phyloP scores from a whole-genome alignment of 2,329 filamentous ascomycete genomes.

The Apiospora rasikravindrae region DNA sequence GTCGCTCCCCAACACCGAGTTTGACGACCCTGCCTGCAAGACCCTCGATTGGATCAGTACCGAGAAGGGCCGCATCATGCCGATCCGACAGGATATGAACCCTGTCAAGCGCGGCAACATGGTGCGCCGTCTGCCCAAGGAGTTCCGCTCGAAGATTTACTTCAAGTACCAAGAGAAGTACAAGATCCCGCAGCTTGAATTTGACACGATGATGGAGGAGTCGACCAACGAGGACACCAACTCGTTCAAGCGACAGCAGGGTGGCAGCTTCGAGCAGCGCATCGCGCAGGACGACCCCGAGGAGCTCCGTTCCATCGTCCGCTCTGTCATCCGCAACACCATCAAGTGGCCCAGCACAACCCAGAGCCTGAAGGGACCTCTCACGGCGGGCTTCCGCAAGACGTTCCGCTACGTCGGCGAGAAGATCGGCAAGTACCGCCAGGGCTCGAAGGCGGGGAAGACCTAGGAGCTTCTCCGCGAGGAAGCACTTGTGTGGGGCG shows the following conservation, averaged over 20 bases:
- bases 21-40: conserved; percentile 67
- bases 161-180: conserved; percentile 95
- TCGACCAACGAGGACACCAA: conserved; percentile 71
- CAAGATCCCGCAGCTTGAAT: conserved; percentile 81
- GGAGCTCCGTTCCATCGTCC: conserved; percentile 73
- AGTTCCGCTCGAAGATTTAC: conserved; percentile 88
- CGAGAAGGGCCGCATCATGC: conserved; percentile 62
- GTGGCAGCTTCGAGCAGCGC: conserved; percentile 83
- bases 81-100: conserved; percentile 88
- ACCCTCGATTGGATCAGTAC: conserved; percentile 68
- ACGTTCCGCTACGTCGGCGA: conserved; percentile 80
- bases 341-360: conserved; percentile 90
- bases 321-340: conserved; percentile 81
- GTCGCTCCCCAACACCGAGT: conserved; percentile 86
- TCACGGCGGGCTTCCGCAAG: conserved; percentile 76
- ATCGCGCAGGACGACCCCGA: conserved; percentile 74
- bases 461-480: conserved; percentile 4
- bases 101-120: conserved; percentile 91
- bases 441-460: conserved; percentile 40
- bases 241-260: conserved; percentile 74
- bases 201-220: conserved; percentile 82
- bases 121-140: conserved; percentile 86
- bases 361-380: conserved; percentile 82
- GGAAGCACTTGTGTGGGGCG: neutral
- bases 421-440: conserved; percentile 72